phyloP scores from a whole-genome alignment of 257 asterid species.

The Anisodus tanguticus region DNA sequence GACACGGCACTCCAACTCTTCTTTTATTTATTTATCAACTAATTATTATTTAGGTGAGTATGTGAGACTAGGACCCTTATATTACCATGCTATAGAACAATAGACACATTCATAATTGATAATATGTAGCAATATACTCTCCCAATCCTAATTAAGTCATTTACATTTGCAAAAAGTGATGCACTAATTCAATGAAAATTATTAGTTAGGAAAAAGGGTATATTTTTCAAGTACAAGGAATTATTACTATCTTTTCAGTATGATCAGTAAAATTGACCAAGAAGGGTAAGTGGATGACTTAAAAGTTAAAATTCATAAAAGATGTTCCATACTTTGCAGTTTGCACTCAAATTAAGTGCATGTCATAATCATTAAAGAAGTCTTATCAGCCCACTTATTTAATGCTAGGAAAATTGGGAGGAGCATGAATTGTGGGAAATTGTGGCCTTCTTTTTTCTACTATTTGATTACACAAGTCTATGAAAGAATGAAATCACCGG shows the following conservation, averaged over 20 bases:
- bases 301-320: background rate
- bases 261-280: background rate
- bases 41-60: background rate
- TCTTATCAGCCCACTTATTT: background rate
- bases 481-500: background rate
- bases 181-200: background rate
- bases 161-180: background rate
- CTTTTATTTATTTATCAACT: background rate
- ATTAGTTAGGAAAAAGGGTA: background rate
- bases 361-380: background rate
- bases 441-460: conserved; percentile 17
- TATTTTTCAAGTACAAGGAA: background rate
- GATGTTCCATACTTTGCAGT: background rate
- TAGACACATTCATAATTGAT: background rate
- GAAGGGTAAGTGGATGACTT: conserved; percentile 12
- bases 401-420: background rate
- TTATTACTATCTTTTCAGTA: background rate
- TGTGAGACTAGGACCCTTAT: background rate
- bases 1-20: conserved; percentile 27
- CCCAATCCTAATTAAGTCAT: background rate
- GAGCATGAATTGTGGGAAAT: conserved; percentile 2
- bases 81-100: background rate
- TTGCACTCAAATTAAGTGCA: background rate
- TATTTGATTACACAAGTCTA: background rate
- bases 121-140: background rate